Conservation (phyloP, 495 filamentous ascomycete species). For the Bryoglossum gracile region DNA sequence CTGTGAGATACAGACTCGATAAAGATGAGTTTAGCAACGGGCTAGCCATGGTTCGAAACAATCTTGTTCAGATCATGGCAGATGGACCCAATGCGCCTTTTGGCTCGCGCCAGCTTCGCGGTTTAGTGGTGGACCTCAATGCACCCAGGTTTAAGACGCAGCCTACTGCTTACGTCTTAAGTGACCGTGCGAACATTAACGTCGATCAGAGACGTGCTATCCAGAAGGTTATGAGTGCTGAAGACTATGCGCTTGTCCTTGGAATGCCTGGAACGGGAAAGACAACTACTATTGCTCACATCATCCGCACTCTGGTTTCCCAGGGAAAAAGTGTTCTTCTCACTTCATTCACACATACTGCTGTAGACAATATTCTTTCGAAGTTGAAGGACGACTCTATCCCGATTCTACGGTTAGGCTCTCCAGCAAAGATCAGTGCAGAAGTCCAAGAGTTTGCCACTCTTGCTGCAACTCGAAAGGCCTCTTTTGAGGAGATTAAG, state of each 20-base stretch:
- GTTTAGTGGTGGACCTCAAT: conserved; percentile 65
- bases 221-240: conserved; percentile 88
- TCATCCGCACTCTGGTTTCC: conserved; percentile 82
- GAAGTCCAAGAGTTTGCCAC: conserved; percentile 79
- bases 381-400: conserved; percentile 78
- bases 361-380: conserved; percentile 93
- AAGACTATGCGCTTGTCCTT: conserved; percentile 88
- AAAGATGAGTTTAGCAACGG: conserved; percentile 98
- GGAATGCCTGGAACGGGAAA: conserved; percentile 99
- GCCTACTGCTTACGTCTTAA: conserved; percentile 50
- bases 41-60: conserved; percentile 91
- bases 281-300: conserved; percentile 94
- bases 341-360: conserved; percentile 93
- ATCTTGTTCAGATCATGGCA: conserved; percentile 86
- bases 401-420: conserved; percentile 75
- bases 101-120: conserved; percentile 65
- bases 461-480: conserved; percentile 61
- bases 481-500: conserved; percentile 73
- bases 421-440: conserved; percentile 73
- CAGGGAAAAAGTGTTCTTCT: conserved; percentile 89
- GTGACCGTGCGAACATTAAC: conserved; percentile 59
- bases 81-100: conserved; percentile 64
- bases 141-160: conserved; percentile 65
- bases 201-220: conserved; percentile 80
- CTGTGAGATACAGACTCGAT: conserved; percentile 74